phyloP scores from a whole-genome alignment of 2,329 filamentous ascomycete genomes.

The Sporothrix sp. region DNA sequence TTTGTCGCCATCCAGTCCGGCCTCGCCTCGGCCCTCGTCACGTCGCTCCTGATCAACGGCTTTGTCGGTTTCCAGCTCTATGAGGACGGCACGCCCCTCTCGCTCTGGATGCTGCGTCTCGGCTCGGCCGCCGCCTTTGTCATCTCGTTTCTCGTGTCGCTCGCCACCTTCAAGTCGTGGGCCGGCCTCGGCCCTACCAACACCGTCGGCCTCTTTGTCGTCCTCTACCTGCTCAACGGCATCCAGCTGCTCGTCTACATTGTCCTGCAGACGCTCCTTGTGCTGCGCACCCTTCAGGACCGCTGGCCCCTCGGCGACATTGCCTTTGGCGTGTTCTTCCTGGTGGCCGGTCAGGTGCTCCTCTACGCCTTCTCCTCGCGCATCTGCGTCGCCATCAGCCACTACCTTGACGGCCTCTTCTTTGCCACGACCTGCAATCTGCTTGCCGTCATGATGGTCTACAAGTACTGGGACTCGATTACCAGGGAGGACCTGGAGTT shows the following conservation, averaged over 20 bases:
- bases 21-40: conserved; percentile 73
- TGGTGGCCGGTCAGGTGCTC: conserved; percentile 83
- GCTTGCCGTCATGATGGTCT: conserved; percentile 97
- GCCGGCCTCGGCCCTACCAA: conserved; percentile 76
- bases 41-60: conserved; percentile 87
- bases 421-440: conserved; percentile 92
- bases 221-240: conserved; percentile 84
- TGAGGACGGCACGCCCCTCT: conserved; percentile 88
- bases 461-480: conserved; percentile 99
- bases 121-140: conserved; percentile 73
- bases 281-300: conserved; percentile 82
- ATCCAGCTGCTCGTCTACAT: conserved; percentile 80
- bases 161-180: conserved; percentile 90
- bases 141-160: conserved; percentile 75
- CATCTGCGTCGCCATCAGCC: conserved; percentile 75
- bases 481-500: conserved; percentile 98
- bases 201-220: conserved; percentile 80
- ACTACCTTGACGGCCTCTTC: conserved; percentile 91
- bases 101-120: conserved; percentile 81
- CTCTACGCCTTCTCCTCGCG: conserved; percentile 80
- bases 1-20: conserved; percentile 84
- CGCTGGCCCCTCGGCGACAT: conserved; percentile 94
- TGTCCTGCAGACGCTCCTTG: conserved; percentile 77
- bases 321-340: conserved; percentile 80
- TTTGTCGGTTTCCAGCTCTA: conserved; percentile 98